Evolutionary conservation across 371 early-diverging fungal species (phyloP), one percentile per base, ranked within the genome.

Genomic region (Modicella reniformis): DNA sequence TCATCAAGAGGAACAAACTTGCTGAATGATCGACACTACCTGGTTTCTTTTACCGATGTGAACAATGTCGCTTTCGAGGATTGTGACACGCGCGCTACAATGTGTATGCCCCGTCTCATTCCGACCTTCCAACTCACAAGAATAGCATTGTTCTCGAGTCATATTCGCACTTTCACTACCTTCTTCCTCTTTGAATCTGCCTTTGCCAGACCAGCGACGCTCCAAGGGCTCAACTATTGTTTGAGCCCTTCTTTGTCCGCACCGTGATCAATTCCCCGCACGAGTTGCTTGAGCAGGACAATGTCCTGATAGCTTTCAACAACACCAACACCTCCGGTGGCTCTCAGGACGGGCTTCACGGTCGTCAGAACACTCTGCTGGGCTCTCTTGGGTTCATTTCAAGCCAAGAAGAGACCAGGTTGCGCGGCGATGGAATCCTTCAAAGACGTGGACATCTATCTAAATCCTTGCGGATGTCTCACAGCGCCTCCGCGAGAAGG

Each of bases 131-230:
- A n/a, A n/a, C n/a, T n/a, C n/a, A n/a, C n/a, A n/a, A n/a, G n/a
- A n/a, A n/a, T n/a, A n/a, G n/a, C n/a, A n/a, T n/a, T n/a, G n/a
- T n/a, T n/a, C n/a, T n/a, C n/a, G n/a, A n/a, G n/a, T n/a, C n/a
- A n/a, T n/a, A n/a, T n/a, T n/a, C n/a, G n/a, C n/a, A n/a, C n/a
- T n/a, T n/a, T n/a, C n/a, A n/a, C n/a, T n/a, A n/a, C n/a, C n/a
- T n/a, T n/a, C n/a, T n/a, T n/a, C 56, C 19, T 23, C 56, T 15
- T 70, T 76, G 76, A 76, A 76, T 60, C 52, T 76, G 66, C 76
- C 76, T n/a, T 76, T 72, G 25, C 76, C 76, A 32, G 76, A 76
- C 60, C 72, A 76, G 58, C 76, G 71, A 76, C 41, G 76, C 72
- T 34, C 76, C 76, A 49, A 28, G 76, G 8, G 76, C 76, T 28